Evolutionary conservation across 306 rosid genomes (phyloP).

Genomic region (Quercus variabilis): DNA sequence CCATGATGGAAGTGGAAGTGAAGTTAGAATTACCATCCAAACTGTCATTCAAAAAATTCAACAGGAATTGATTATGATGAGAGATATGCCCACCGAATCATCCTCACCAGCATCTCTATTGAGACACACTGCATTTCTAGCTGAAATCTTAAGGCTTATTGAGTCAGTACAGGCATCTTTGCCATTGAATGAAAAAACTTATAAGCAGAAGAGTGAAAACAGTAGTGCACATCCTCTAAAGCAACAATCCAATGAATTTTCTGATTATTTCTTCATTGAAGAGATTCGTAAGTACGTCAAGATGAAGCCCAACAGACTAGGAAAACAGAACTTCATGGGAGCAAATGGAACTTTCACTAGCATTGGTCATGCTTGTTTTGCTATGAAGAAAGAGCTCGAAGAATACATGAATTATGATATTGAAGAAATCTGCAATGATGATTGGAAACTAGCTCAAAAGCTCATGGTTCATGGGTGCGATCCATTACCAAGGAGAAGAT

Average conservation of each 20-base stretch:
- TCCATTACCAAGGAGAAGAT: slow-evolving; percentile 76
- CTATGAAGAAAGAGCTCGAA: slow-evolving; percentile 61
- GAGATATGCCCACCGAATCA: slow-evolving; percentile 20
- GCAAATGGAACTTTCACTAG: slow-evolving; percentile 79
- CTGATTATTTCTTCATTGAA: slow-evolving; percentile 55
- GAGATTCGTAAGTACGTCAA: slow-evolving; percentile 69
- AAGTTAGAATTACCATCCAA: slow-evolving; percentile 24
- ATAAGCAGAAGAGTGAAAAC: neutral
- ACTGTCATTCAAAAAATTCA: slow-evolving; percentile 46
- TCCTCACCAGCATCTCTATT: slow-evolving; percentile 19
- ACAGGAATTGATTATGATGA: slow-evolving; percentile 34
- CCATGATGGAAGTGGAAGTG: slow-evolving; percentile 16
- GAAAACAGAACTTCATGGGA: slow-evolving; percentile 80
- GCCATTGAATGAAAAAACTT: slow-evolving; percentile 1
- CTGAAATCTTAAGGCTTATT: slow-evolving; percentile 58
- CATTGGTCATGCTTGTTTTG: slow-evolving; percentile 73
- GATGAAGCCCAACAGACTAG: slow-evolving; percentile 64
- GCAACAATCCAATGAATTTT: slow-evolving; percentile 42
- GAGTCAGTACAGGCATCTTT: slow-evolving; percentile 38
- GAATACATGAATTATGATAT: slow-evolving; percentile 77
- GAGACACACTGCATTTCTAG: slow-evolving; percentile 44
- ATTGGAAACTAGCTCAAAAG: slow-evolving; percentile 74
- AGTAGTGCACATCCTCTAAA: slow-evolving; percentile 40
- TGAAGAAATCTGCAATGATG: slow-evolving; percentile 76
- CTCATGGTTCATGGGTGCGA: slow-evolving; percentile 87